Conservation (phyloP, 78 protist species). For the Acrasis kona region DNA sequence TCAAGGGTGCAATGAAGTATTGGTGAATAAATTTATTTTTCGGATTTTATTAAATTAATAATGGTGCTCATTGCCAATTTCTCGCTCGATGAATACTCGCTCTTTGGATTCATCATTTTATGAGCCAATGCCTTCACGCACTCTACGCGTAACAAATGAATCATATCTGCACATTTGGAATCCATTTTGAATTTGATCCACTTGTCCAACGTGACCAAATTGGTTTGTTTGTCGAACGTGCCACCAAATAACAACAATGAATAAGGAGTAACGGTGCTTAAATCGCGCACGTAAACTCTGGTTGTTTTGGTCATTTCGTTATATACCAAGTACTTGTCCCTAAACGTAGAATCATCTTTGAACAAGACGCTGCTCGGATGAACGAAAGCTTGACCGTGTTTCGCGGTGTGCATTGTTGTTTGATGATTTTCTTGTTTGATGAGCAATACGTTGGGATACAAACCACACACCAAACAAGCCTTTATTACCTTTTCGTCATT, state of each 20-base stretch:
- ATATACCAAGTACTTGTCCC: slow-evolving; percentile 22
- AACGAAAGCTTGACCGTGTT: neutral
- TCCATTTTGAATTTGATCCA: neutral
- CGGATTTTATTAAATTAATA: too few species aligned
- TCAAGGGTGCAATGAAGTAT: neutral
- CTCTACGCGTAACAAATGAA: neutral
- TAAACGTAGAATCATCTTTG: neutral
- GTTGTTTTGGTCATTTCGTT: slow-evolving; percentile 40
- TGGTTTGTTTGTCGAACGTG: slow-evolving; percentile 4
- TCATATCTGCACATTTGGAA: neutral
- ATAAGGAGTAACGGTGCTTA: slow-evolving; percentile 33
- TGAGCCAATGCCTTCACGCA: neutral
- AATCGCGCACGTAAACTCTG: slow-evolving; percentile 36
- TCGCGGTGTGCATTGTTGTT: neutral
- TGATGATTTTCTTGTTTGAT: neutral
- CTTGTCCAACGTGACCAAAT: slow-evolving; percentile 5
- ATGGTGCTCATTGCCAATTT: too few species aligned
- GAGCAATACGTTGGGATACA: slow-evolving; percentile 44
- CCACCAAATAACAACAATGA: slow-evolving; percentile 73
- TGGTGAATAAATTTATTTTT: neutral
- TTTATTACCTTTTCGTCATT: neutral
- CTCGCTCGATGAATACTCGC: too few species aligned
- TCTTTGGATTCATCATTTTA: neutral
- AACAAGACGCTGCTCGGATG: neutral
- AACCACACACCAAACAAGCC: slow-evolving; percentile 56